Percentiles rank a stretch among this genome's conserved stretches.
phyloP scores from a whole-genome alignment of 345 rosid species.

The Aethionema arabicum region DNA sequence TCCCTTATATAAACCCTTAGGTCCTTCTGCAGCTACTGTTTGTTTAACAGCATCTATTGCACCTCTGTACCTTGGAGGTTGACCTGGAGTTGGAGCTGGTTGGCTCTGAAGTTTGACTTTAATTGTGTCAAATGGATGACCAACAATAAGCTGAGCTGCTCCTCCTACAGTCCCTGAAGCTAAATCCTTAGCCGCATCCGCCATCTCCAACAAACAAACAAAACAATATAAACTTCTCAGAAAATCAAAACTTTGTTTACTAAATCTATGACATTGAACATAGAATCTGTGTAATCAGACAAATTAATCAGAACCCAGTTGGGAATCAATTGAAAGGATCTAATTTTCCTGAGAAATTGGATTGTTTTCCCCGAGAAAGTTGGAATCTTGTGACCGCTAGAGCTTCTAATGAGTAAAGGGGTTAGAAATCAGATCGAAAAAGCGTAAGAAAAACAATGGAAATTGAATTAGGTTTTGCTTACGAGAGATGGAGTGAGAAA shows the following conservation, averaged over 20 bases:
- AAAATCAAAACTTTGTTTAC: background rate
- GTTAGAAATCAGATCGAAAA: constrained; percentile 10
- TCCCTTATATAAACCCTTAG: constrained; percentile 90
- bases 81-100: constrained; percentile 79
- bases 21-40: constrained; percentile 90
- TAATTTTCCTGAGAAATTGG: background rate
- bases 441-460: background rate
- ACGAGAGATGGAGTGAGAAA: constrained; percentile 28
- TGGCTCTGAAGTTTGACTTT: constrained; percentile 99
- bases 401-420: constrained; percentile 6
- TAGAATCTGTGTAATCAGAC: constrained; percentile 5
- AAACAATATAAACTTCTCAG: constrained; percentile 1
- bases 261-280: too few species aligned
- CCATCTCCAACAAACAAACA: constrained; percentile 58
- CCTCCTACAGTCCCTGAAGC: constrained; percentile 94
- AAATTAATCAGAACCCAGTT: background rate
- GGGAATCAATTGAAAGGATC: background rate
- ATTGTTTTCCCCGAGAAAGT: constrained; percentile 12
- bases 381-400: constrained; percentile 14
- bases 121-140: constrained; percentile 98
- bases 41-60: constrained; percentile 89
- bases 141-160: constrained; percentile 79
- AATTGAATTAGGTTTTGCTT: constrained; percentile 23
- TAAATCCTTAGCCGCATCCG: constrained; percentile 80
- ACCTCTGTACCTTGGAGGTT: constrained; percentile 65